These are phyloP conservation scores for Ascochyta pisi DNA, from an alignment of 2,329 filamentous ascomycete species.

Conservation along the genomic window DNA sequence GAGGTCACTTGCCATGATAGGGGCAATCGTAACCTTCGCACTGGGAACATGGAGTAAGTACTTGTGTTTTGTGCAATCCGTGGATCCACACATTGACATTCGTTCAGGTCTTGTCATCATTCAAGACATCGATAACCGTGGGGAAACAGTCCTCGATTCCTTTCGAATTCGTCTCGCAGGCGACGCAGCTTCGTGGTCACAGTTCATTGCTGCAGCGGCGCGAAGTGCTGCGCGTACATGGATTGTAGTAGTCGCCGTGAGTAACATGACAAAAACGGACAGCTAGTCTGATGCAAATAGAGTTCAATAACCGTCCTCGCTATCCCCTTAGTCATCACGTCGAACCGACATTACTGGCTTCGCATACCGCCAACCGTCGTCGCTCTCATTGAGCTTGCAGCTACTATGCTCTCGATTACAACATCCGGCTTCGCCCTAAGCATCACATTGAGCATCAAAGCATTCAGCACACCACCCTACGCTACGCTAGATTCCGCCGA, in stretches of 20 bases:
- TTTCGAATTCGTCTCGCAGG: neutral
- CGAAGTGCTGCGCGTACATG: neutral
- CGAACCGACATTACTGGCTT: conserved; percentile 21
- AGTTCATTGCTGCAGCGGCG: conserved; percentile 5
- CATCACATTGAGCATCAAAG: conserved; percentile 15
- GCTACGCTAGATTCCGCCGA: conserved; percentile 18
- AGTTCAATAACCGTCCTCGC: conserved; percentile 18
- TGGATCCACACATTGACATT: neutral
- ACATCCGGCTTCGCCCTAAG: conserved; percentile 25
- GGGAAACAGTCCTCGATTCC: neutral
- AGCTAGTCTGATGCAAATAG: neutral
- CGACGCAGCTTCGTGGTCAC: neutral
- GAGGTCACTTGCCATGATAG: conserved; percentile 24
- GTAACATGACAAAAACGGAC: neutral
- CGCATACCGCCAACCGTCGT: conserved; percentile 20
- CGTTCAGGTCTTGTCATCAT: neutral
- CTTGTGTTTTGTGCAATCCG: neutral
- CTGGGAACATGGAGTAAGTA: conserved; percentile 32
- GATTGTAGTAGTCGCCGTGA: neutral
- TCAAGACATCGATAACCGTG: conserved; percentile 14
- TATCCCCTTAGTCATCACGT: conserved; percentile 21
- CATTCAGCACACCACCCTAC: conserved; percentile 7
- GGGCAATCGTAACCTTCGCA: conserved; percentile 23
- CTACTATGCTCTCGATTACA: conserved; percentile 17
- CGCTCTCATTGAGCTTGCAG: conserved; percentile 24